Evolutionary conservation across 257 asterid genomes (phyloP).

Genomic region (Cruciata laevipes): DNA sequence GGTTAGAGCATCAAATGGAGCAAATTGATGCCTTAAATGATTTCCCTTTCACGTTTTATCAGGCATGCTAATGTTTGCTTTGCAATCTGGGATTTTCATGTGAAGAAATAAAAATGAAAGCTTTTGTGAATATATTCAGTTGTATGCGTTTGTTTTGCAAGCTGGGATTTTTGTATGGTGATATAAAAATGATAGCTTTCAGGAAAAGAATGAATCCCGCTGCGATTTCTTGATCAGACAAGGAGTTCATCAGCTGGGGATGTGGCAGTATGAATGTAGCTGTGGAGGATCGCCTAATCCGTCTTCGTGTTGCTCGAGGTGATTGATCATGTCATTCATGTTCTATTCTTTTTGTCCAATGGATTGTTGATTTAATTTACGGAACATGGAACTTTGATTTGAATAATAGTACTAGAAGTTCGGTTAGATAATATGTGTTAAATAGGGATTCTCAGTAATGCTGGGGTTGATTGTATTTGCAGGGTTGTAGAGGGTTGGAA

Average conservation of each 20-base stretch:
- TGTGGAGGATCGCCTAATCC: slow-evolving; percentile 38
- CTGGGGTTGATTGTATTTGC: slow-evolving; percentile 7
- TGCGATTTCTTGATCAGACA: slow-evolving; percentile 51
- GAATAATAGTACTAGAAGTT: background rate
- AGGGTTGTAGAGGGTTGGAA: slow-evolving; percentile 53
- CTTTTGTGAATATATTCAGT: slow-evolving; percentile 8
- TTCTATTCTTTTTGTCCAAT: background rate
- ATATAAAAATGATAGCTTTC: background rate
- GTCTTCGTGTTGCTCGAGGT: slow-evolving; percentile 33
- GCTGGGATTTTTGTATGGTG: slow-evolving; percentile 14
- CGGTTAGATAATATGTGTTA: too few species aligned
- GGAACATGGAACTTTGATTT: too few species aligned
- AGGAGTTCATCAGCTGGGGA: slow-evolving; percentile 59
- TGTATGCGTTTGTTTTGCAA: background rate
- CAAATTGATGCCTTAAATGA: slow-evolving; percentile 35
- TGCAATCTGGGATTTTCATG: background rate
- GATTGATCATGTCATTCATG: background rate
- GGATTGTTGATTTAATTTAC: background rate
- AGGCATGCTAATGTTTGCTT: slow-evolving; percentile 25
- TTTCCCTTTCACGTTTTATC: slow-evolving; percentile 65
- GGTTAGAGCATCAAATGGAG: slow-evolving; percentile 69
- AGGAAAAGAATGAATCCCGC: slow-evolving; percentile 34
- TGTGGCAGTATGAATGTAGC: slow-evolving; percentile 79
- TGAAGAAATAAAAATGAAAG: background rate
- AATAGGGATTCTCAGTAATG: background rate